Percentiles rank a stretch among this genome's conserved stretches.
Evolutionary conservation across 352 stramenopile genomes (phyloP).

Genomic region (Globisporangium spiculum): DNA sequence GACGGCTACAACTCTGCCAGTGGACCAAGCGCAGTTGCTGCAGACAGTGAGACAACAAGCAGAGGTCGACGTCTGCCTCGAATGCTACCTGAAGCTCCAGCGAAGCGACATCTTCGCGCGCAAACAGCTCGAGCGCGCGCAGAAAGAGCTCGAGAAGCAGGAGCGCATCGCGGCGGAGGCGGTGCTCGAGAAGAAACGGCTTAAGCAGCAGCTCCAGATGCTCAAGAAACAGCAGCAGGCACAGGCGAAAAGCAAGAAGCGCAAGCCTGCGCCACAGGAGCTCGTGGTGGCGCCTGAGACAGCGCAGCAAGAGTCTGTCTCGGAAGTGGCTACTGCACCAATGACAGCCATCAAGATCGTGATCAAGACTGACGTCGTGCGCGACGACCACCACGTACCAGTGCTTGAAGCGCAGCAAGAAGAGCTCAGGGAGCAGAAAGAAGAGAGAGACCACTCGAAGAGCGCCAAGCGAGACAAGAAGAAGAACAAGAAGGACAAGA

Average conservation of each 20-base stretch:
- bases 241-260: constrained; percentile 41
- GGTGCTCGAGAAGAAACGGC: constrained; percentile 39
- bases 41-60: constrained; percentile 14
- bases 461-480: constrained; percentile 22
- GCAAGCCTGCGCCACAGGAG: constrained; percentile 24
- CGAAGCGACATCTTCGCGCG: constrained; percentile 58
- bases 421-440: not conserved
- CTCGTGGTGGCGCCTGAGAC: constrained; percentile 1
- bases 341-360: constrained; percentile 11
- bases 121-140: constrained; percentile 43
- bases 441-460: not conserved
- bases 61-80: constrained; percentile 56
- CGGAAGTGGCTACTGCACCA: not conserved
- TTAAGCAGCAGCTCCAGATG: constrained; percentile 43
- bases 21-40: not conserved
- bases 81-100: constrained; percentile 73
- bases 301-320: not conserved
- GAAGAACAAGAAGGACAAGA: constrained; percentile 56
- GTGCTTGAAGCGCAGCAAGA: not conserved
- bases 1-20: not conserved
- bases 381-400: not conserved
- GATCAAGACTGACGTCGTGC: constrained; percentile 10
- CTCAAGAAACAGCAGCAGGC: constrained; percentile 67
- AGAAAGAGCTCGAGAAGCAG: constrained; percentile 28
- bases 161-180: constrained; percentile 20